Evolutionary conservation across 2,329 filamentous ascomycete genomes (phyloP).

Genomic region (Fusarium coicis): DNA sequence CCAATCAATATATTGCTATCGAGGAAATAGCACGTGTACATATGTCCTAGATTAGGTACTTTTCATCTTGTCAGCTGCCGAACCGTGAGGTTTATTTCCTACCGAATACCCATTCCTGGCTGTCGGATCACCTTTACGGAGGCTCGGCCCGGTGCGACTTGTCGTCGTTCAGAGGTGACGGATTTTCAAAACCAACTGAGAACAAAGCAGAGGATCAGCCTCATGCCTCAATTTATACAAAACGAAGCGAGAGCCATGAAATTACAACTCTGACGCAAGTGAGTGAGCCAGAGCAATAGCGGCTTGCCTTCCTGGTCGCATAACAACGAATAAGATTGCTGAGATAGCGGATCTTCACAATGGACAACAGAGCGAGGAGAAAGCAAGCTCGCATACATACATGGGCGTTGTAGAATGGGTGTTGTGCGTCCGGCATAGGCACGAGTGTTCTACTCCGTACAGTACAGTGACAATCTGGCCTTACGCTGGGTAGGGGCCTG

Average conservation of each 20-base stretch:
- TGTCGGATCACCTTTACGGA: conserved; percentile 8
- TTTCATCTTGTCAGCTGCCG: background rate
- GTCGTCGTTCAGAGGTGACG: background rate
- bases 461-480: background rate
- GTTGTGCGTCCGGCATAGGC: conserved; percentile 19
- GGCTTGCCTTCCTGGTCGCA: background rate
- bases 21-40: background rate
- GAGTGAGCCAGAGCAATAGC: conserved; percentile 10
- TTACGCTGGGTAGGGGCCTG: background rate
- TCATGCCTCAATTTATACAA: conserved; percentile 5
- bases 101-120: conserved; percentile 10
- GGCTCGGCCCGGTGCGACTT: conserved; percentile 24
- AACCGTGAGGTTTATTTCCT: conserved; percentile 5
- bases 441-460: background rate
- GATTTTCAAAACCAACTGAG: background rate
- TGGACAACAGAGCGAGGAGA: conserved; percentile 11
- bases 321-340: conserved; percentile 14
- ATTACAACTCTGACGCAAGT: conserved; percentile 24
- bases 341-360: conserved; percentile 12
- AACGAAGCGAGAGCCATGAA: background rate
- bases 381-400: conserved; percentile 36
- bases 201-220: background rate
- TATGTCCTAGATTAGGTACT: background rate
- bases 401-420: conserved; percentile 15
- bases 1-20: too few species aligned